phyloP scores from a whole-genome alignment of 164 flowering plant genomes.

The Euptelea pleiosperma region DNA sequence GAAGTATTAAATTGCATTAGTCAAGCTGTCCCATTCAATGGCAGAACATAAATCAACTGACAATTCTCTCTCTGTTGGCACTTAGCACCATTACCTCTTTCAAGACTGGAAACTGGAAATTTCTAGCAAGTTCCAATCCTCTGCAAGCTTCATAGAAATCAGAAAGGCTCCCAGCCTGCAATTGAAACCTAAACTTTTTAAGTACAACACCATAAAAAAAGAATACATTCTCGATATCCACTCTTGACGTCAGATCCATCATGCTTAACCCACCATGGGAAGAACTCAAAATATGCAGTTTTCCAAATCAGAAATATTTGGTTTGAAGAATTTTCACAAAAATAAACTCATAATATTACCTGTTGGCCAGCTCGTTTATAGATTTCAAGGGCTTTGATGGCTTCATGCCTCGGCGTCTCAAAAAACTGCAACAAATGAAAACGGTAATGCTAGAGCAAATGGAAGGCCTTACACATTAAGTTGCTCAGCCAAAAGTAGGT shows the following conservation, averaged over 20 bases:
- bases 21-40: not conserved
- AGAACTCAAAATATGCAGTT: not conserved
- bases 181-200: conserved; percentile 4
- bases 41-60: not conserved
- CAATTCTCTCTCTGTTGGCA: not conserved
- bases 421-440: conserved; percentile 66
- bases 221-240: not conserved
- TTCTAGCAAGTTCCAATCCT: conserved; percentile 97
- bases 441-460: not conserved
- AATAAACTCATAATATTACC: conserved; percentile 37
- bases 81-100: conserved; percentile 61
- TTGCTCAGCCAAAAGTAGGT: not conserved
- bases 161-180: conserved; percentile 86
- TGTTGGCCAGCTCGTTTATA: conserved; percentile 97
- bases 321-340: not conserved
- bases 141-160: conserved; percentile 91
- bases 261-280: not conserved
- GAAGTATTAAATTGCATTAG: conserved; percentile 1
- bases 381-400: conserved; percentile 86
- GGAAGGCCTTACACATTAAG: not conserved
- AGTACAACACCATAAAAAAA: not conserved
- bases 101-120: conserved; percentile 93
- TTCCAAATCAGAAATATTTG: not conserved
- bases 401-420: conserved; percentile 99
- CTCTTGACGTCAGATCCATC: not conserved